These are phyloP conservation scores for Marchantia polymorpha DNA, from an alignment of 225 moss, liverwort and hornwort species.

Conservation along the genomic window DNA sequence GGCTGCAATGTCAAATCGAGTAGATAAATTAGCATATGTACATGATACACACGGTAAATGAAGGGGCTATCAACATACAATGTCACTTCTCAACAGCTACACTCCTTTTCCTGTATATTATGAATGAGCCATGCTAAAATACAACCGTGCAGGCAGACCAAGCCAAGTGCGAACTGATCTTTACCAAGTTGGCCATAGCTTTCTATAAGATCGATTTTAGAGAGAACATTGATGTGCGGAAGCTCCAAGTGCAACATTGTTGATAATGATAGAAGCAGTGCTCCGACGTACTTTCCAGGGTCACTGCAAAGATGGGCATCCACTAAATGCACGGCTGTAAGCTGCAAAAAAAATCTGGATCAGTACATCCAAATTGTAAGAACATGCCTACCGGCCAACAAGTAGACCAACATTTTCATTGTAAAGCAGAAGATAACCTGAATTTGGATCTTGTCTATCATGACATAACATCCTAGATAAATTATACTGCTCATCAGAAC, in stretches of 20 bases:
- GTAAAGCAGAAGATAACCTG: neutral
- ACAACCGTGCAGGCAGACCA: neutral
- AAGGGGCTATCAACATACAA: neutral
- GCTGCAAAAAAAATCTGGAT: conserved; percentile 50
- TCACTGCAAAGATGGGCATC: conserved; percentile 99
- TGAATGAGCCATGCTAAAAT: neutral
- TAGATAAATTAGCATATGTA: neutral
- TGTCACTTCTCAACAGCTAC: neutral
- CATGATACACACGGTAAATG: neutral
- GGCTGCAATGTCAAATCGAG: conserved; percentile 37
- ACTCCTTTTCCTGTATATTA: neutral
- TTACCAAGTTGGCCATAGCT: conserved; percentile 98
- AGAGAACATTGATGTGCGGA: conserved; percentile 96
- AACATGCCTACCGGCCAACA: neutral
- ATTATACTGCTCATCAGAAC: too few species aligned
- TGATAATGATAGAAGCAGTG: conserved; percentile 79
- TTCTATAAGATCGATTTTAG: conserved; percentile 98
- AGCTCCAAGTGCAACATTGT: conserved; percentile 98
- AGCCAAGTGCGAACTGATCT: neutral
- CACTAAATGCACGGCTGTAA: conserved; percentile 94
- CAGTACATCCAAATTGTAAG: neutral
- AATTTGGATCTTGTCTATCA: too few species aligned
- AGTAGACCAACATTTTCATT: too few species aligned
- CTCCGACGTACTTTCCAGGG: conserved; percentile 95
- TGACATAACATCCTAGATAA: too few species aligned